A percentile compares a stretch with the other conserved stretches of the same genome.
These are phyloP conservation scores for Rhodotorula taiwanensis DNA, from an alignment of 768 basidiomycete genomes.

Conservation along the genomic window DNA sequence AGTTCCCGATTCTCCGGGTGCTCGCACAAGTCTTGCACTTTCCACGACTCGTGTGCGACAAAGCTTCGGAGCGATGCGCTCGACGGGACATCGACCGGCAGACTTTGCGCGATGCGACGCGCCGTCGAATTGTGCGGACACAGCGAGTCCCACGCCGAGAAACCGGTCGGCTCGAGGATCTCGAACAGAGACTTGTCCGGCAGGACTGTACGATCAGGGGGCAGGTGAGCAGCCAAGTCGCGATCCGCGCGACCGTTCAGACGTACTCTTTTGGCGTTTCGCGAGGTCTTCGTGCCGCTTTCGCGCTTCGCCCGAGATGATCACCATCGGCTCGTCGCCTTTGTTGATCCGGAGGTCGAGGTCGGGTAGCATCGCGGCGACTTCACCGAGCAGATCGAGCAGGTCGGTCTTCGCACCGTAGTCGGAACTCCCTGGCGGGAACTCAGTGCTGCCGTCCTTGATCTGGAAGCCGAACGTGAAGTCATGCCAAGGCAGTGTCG, in stretches of 20 bases:
- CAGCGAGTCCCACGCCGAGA: conserved; percentile 31
- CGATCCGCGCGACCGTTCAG: too few species aligned
- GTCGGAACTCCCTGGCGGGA: conserved; percentile 3
- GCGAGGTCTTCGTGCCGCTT: conserved; percentile 3
- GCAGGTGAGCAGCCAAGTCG: too few species aligned
- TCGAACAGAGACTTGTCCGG: background rate
- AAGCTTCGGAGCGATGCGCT: conserved; percentile 16
- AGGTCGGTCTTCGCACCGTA: conserved; percentile 2
- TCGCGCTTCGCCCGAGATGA: conserved; percentile 26
- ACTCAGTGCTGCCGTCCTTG: conserved; percentile 8
- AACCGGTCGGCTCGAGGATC: conserved; percentile 10
- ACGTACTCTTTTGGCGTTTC: conserved; percentile 17
- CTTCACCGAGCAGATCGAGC: conserved; percentile 28
- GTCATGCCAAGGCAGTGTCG: conserved; percentile 16
- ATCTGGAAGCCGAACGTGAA: conserved; percentile 7
- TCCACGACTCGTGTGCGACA: conserved; percentile 41
- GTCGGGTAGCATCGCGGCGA: conserved; percentile 17
- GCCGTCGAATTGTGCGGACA: conserved; percentile 36
- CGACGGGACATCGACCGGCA: conserved; percentile 11
- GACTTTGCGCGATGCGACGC: conserved; percentile 1
- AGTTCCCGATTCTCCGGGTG: conserved; percentile 42
- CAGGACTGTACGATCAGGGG: background rate
- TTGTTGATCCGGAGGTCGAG: conserved; percentile 8
- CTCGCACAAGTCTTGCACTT: conserved; percentile 43
- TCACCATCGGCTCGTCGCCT: conserved; percentile 36